Evolutionary conservation across 2,329 filamentous ascomycete genomes (phyloP), one percentile per base, ranked within the genome.

Genomic region (Fusarium multiceps): DNA sequence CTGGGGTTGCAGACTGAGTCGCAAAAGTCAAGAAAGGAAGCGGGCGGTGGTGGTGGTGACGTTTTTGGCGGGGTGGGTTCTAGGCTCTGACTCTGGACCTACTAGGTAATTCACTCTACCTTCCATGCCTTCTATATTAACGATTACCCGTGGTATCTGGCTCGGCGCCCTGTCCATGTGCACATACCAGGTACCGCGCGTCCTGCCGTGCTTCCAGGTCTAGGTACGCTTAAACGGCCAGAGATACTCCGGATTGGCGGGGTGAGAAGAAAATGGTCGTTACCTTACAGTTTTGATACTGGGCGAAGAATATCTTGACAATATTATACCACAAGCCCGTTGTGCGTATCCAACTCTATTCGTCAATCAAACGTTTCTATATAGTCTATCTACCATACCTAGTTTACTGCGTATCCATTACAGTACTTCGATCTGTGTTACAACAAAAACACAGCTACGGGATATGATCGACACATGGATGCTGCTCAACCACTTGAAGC

Each of bases 11-110:
- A 67, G 68, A 70, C 65, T 73, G 69, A 72, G 68, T 74, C 73
- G 73, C 66, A 72, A 73, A 69, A 72, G 70, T 72, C 47, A 65
- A 72, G 61, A 70, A 66, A 64, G 66, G 62, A 66, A 64, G 66
- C 59, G 69, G 68, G 67, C 60, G 66, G 64, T 59, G 59, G 59
- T 60, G 55, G 70, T 74, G 72, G 74, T 72, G 72, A 51, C 49
- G 49, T 74, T 74, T 70, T 71, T 71, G 68, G 68, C 68, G 68
- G 68, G 68, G 68, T 71, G 68, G 55, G 55, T 65, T 47, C 48
- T 42, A 37, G 40, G 47, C 40, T 43, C 30, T 55, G 55, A 14
- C 23, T 50, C 47, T 34, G 28, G 27, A 25, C 21, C 21, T 23
- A 7, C 6, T 25, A 25, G 23, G 27, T 12, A 12, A 34, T 34